Conservation (phyloP, 169 alveolate species). For the Plasmodium berghei region DNA sequence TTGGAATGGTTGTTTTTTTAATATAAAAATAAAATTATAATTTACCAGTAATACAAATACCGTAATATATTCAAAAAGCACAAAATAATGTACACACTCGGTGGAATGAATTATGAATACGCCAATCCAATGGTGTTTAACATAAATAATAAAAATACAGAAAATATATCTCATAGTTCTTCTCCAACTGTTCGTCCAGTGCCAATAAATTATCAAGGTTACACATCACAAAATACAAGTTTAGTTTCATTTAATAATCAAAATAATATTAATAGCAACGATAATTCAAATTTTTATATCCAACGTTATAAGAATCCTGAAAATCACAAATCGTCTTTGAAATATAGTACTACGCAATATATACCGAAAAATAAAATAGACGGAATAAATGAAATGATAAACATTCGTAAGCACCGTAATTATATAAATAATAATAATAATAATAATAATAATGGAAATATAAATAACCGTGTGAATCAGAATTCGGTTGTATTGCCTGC, state of each 20-base stretch:
- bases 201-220: slow-evolving; percentile 15
- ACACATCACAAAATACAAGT: slow-evolving; percentile 9
- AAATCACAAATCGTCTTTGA: slow-evolving; percentile 15
- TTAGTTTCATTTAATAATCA: slow-evolving; percentile 8
- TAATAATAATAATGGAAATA: not conserved
- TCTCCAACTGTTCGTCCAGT: not conserved
- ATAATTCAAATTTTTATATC: slow-evolving; percentile 9
- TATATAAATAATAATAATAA: too few relatives aligned
- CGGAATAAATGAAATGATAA: slow-evolving; percentile 16
- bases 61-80: too few relatives aligned
- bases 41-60: not conserved
- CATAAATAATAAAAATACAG: slow-evolving; percentile 18
- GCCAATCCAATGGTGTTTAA: slow-evolving; percentile 47
- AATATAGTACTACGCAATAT: slow-evolving; percentile 32
- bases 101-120: slow-evolving; percentile 39
- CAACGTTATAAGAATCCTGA: slow-evolving; percentile 7
- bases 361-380: slow-evolving; percentile 25
- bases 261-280: slow-evolving; percentile 7
- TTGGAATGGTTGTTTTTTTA: too few relatives aligned
- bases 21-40: not conserved
- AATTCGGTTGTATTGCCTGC: slow-evolving; percentile 13
- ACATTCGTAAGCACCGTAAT: not conserved
- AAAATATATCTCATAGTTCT: not conserved
- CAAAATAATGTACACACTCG: slow-evolving; percentile 18
- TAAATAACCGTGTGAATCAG: not conserved